These are phyloP conservation scores for Albatrellus ellisii DNA, from an alignment of 768 basidiomycete genomes.

Conservation along the genomic window DNA sequence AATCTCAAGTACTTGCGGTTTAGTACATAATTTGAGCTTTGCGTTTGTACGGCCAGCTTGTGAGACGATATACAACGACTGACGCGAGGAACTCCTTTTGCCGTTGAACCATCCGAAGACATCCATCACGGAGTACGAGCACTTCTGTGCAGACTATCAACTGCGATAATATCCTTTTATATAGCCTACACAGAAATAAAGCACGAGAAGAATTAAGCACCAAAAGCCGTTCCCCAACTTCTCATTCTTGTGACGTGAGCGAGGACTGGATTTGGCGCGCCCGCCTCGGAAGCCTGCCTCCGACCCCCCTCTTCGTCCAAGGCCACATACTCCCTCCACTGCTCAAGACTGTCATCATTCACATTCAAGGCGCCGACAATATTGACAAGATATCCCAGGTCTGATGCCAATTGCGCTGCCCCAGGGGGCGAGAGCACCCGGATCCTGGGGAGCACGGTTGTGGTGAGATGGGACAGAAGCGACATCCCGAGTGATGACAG, in stretches of 20 bases:
- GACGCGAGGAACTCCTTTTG: neutral
- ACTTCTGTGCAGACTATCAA: neutral
- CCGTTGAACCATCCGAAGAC: neutral
- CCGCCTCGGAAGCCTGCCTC: neutral
- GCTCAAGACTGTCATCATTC: conserved; percentile 65
- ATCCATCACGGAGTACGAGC: neutral
- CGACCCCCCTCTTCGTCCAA: neutral
- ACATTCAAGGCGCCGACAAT: conserved; percentile 87
- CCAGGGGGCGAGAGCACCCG: conserved; percentile 47
- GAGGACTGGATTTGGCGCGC: neutral
- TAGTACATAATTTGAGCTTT: too few species aligned
- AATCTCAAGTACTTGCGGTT: too few species aligned
- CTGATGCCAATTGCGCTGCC: conserved; percentile 72
- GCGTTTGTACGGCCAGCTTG: too few species aligned
- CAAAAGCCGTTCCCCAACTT: neutral
- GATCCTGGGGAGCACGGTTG: conserved; percentile 59
- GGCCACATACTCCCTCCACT: conserved; percentile 54
- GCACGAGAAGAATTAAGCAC: neutral
- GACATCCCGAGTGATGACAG: conserved; percentile 80
- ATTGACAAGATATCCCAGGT: conserved; percentile 82
- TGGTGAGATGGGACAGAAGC: conserved; percentile 62
- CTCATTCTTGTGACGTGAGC: neutral
- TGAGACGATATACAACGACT: neutral
- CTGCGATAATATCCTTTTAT: neutral
- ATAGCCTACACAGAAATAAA: neutral